Evolutionary conservation across 495 filamentous ascomycete species (phyloP).

Genomic region (Xylaria cubensis): DNA sequence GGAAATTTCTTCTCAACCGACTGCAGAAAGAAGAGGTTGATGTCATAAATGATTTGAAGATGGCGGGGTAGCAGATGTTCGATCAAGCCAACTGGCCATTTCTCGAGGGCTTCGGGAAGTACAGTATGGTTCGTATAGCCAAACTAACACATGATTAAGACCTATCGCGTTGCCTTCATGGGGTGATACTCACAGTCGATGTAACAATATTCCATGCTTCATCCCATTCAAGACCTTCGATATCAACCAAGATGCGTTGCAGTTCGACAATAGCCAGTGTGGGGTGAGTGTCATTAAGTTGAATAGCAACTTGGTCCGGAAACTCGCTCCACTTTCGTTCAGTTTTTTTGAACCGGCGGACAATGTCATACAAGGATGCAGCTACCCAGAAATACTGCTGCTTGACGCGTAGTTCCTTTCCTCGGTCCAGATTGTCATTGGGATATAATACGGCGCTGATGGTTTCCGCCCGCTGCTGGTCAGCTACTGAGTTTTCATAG

Average conservation of each 20-base stretch:
- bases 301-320: slow-evolving; percentile 93
- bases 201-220: slow-evolving; percentile 84
- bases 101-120: slow-evolving; percentile 94
- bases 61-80: slow-evolving; percentile 94
- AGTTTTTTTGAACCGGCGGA: slow-evolving; percentile 96
- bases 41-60: slow-evolving; percentile 97
- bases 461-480: slow-evolving; percentile 95
- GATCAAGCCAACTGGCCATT: slow-evolving; percentile 94
- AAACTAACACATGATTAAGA: slow-evolving; percentile 59
- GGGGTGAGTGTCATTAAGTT: slow-evolving; percentile 97
- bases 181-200: slow-evolving; percentile 47
- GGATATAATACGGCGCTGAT: slow-evolving; percentile 98
- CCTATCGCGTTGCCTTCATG: not conserved
- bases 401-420: slow-evolving; percentile 96
- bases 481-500: slow-evolving; percentile 95
- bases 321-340: slow-evolving; percentile 91
- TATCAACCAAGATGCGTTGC: slow-evolving; percentile 88
- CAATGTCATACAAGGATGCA: slow-evolving; percentile 93
- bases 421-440: slow-evolving; percentile 95
- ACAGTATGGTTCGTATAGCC: slow-evolving; percentile 99
- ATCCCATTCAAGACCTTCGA: slow-evolving; percentile 91
- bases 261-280: slow-evolving; percentile 95
- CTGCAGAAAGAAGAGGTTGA: slow-evolving; percentile 94
- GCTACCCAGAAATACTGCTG: slow-evolving; percentile 99
- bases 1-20: slow-evolving; percentile 88